Percentiles rank a stretch among this genome's conserved stretches.
These are phyloP conservation scores for Atalantia buxifolia DNA, from an alignment of 345 rosid species.

Conservation along the genomic window DNA sequence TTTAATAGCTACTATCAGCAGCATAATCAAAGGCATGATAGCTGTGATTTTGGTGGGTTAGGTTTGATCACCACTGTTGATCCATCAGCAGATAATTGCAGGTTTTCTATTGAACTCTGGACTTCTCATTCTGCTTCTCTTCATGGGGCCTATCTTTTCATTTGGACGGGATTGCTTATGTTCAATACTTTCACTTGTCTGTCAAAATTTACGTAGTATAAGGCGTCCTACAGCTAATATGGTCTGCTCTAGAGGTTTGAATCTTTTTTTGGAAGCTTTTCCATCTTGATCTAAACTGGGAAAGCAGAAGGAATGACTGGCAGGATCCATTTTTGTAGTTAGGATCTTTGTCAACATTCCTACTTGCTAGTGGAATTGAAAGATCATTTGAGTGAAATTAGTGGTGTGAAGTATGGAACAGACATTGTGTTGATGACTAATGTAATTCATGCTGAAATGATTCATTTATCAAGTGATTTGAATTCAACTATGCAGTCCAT, in stretches of 20 bases:
- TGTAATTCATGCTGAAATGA: not conserved
- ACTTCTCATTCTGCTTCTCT: constrained; percentile 43
- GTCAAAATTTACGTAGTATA: constrained; percentile 1
- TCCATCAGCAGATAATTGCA: constrained; percentile 63
- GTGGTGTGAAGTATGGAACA: no score
- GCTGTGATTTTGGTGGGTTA: constrained; percentile 82
- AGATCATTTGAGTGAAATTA: not conserved
- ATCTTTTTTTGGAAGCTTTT: not conserved
- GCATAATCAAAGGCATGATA: constrained; percentile 64
- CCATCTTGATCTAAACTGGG: not conserved
- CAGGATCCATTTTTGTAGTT: constrained; percentile 11
- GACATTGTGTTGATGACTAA: not conserved
- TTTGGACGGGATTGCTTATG: constrained; percentile 18
- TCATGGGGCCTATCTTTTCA: constrained; percentile 6
- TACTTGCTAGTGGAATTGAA: not conserved
- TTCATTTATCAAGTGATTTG: not conserved
- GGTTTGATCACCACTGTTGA: constrained; percentile 86
- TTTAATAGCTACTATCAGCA: constrained; percentile 88
- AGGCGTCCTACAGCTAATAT: not conserved
- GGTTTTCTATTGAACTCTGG: constrained; percentile 51
- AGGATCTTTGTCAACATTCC: not conserved
- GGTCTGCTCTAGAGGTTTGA: not conserved
- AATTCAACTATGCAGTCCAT: no score
- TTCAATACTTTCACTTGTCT: not conserved
- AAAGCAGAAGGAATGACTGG: not conserved